Evolutionary conservation across 768 basidiomycete genomes (phyloP).

Genomic region (Pisolithus marmoratus): DNA sequence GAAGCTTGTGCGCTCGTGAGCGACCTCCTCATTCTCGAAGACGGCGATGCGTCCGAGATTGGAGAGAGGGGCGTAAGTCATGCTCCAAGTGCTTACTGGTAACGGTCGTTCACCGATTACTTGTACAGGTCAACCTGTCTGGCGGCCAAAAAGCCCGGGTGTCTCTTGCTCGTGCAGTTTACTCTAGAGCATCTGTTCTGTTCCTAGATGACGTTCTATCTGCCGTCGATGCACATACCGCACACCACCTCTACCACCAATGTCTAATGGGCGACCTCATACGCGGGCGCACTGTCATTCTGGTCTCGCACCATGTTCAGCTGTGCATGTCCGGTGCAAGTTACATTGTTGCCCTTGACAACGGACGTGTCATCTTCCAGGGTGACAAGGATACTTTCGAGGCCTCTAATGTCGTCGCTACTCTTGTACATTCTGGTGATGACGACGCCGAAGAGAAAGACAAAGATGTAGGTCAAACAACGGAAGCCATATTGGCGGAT

Average conservation of each 20-base stretch:
- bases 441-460: conserved; percentile 40
- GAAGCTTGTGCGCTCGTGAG: conserved; percentile 69
- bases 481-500: not conserved
- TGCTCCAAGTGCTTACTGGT: not conserved
- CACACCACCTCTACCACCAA: conserved; percentile 73
- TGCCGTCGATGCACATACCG: conserved; percentile 79
- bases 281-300: conserved; percentile 71
- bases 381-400: conserved; percentile 64
- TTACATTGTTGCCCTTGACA: conserved; percentile 78
- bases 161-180: conserved; percentile 79
- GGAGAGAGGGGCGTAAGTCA: conserved; percentile 70
- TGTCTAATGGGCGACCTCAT: conserved; percentile 79
- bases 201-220: conserved; percentile 79
- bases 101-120: not conserved
- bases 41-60: conserved; percentile 84
- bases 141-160: conserved; percentile 70
- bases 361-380: conserved; percentile 63
- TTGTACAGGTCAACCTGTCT: conserved; percentile 23
- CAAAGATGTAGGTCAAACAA: conserved; percentile 18
- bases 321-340: conserved; percentile 74
- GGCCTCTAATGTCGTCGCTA: conserved; percentile 57
- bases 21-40: conserved; percentile 79
- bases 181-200: conserved; percentile 78
- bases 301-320: conserved; percentile 94
- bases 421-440: conserved; percentile 55